A percentile compares a stretch with the other conserved stretches of the same genome.
phyloP scores from a whole-genome alignment of 345 rosid species.

The Syzygium aqueum region DNA sequence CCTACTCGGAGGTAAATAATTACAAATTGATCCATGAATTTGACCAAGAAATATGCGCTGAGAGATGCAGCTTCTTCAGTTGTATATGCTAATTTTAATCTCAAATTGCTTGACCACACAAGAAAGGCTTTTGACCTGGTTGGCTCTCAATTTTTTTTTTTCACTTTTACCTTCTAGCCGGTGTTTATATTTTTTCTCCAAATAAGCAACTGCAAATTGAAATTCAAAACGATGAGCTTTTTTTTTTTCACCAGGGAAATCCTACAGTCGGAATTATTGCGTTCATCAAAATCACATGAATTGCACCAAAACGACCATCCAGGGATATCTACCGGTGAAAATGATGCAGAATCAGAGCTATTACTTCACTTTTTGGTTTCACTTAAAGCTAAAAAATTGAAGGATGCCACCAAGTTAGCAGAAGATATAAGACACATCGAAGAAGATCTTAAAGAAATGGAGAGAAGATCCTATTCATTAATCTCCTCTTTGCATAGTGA shows the following conservation, averaged over 20 bases:
- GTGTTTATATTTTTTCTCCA: background rate
- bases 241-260: conserved; percentile 58
- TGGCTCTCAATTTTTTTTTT: background rate
- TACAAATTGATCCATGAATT: background rate
- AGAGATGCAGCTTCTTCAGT: background rate
- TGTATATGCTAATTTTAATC: background rate
- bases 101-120: background rate
- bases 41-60: background rate
- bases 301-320: conserved; percentile 17
- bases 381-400: conserved; percentile 49
- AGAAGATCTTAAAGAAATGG: conserved; percentile 61
- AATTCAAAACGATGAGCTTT: background rate
- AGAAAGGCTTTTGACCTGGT: background rate
- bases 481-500: conserved; percentile 18
- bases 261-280: conserved; percentile 58
- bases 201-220: background rate
- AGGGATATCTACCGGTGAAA: conserved; percentile 17
- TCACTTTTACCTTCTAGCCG: background rate
- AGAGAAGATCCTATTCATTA: conserved; percentile 29
- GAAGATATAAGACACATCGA: conserved; percentile 53
- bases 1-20: background rate
- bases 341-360: conserved; percentile 51
- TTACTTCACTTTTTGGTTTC: conserved; percentile 56
- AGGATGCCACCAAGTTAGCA: conserved; percentile 47
- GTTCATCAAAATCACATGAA: conserved; percentile 10